Evolutionary conservation across 176 grass and related monocot species (phyloP), one percentile per base, ranked within the genome.

Genomic region (Otatea glauca): DNA sequence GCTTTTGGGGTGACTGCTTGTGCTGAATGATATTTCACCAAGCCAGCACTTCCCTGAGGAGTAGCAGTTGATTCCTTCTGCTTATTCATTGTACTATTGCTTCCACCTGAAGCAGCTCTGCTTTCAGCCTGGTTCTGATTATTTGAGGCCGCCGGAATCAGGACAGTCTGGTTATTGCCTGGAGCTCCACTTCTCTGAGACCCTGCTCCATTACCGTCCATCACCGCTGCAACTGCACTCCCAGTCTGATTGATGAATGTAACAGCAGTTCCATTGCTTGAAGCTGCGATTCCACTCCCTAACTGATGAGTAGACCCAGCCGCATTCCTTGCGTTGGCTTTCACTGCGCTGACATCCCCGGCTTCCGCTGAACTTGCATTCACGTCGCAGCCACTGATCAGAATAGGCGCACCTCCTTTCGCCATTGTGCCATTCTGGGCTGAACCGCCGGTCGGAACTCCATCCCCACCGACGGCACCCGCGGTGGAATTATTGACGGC

Each of bases 81-180:
- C 56, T 77, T 66, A 64, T 83, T 89, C 37, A 7, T 49, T 39
- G 65, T 17, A 64, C 51, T 80, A 13, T 39, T 76, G 78, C 78
- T 87, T 75, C 72, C 76, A 74, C 53, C 62, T 76, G 88, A 81
- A 71, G 69, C 74, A 69, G 34, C 71, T 84, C 81, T 76, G 61
- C 56, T 90, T 86, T 49, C 77, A 68, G 42, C 71, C 53, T 76
- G 82, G 23, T 84, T 85, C 68, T 78, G 86, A 77, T 65, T 24
- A 42, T 78, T 74, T 72, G 27, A 37, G 65, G 54, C 15, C 65
- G 54, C 48, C 45, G 84, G 81, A 81, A 45, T 81, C 49, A 7
- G 69, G 18, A 74, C 50, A 5, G 87, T 79, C 17, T 85, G 87
- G 74, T 83, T 85, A n/a, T 85, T 90, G 64, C 59, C 77, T 45